Evolutionary conservation across 176 grass and related monocot species (phyloP).

Genomic region (Carex pumila): DNA sequence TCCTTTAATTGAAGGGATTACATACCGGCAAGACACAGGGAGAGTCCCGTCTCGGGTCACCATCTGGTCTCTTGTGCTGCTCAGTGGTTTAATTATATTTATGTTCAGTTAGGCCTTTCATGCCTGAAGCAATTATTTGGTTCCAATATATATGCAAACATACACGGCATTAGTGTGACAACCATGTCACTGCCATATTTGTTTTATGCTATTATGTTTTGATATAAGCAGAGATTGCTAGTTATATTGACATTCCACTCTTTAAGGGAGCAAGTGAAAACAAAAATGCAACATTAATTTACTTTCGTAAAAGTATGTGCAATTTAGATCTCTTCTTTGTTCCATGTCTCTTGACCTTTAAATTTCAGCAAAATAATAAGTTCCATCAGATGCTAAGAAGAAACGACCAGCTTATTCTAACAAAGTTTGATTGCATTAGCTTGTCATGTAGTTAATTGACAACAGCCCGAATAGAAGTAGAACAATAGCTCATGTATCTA

Average conservation of each 20-base stretch:
- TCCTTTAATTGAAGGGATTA: slow-evolving; percentile 42
- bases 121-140: background rate
- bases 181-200: background rate
- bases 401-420: background rate
- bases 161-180: background rate
- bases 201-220: background rate
- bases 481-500: no score
- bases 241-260: background rate
- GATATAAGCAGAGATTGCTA: background rate
- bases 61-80: slow-evolving; percentile 15
- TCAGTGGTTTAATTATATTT: slow-evolving; percentile 4
- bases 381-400: background rate
- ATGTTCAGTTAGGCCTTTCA: slow-evolving; percentile 10
- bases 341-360: background rate
- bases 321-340: background rate
- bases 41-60: slow-evolving; percentile 17
- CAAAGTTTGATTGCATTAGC: background rate
- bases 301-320: background rate
- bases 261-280: background rate
- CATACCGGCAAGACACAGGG: slow-evolving; percentile 29
- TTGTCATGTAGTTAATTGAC: background rate
- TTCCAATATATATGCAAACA: background rate
- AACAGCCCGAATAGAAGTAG: no score
- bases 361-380: background rate
- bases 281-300: background rate